Base-by-base conservation (phyloP, 768 basidiomycete species). In the Pleurotus giganteus region DNA sequence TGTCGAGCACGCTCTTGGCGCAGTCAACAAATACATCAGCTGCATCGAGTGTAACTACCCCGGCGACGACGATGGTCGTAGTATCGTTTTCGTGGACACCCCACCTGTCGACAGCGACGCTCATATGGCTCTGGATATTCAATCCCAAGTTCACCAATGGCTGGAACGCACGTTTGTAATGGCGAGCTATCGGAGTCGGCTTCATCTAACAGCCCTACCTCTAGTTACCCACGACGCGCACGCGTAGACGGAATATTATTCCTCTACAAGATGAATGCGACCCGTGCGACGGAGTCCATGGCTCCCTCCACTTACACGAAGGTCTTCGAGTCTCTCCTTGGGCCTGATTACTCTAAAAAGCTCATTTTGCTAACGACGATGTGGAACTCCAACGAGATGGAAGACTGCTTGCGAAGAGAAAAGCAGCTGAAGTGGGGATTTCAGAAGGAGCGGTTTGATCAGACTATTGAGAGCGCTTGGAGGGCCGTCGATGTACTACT, bases 331-430 rank as follows among this genome's bases (percentile, higher is more conserved):
- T 23, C 49, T 17, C 49, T 51, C 34, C 49, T 51, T 21, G 49
- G 49, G 17, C 32, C 31, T 4, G 49, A 51, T 24, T 51, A 51
- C 19, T 11, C n/a, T 9, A 51, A 51, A 34, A 51, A 51, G 21
- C 21, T 51, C 36, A 53, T 68, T 12, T 39, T 71, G 46, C 60
- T 61, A 11, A 66, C 69, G 9, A 69, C 66, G 52, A 69, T 69
- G 68, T 71, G 70, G 69, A 57, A 60, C 15, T 52, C 54, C 7
- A 47, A 51, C 26, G 59, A 58, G 1, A 31, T 8, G 2, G 4
- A 7, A 1, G 51, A 54, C 2, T 61, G 64, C 2, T n/a, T 44
- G 17, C 19, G 15, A 28, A 53, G 67, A 4, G 67, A 65, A 61
- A 23, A 49, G 21, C 44, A 65, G 46, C 41, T 66, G 11, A n/a